These are phyloP conservation scores for Diaporthe vaccinii DNA, from an alignment of 2,329 filamentous ascomycete species.

Conservation along the genomic window DNA sequence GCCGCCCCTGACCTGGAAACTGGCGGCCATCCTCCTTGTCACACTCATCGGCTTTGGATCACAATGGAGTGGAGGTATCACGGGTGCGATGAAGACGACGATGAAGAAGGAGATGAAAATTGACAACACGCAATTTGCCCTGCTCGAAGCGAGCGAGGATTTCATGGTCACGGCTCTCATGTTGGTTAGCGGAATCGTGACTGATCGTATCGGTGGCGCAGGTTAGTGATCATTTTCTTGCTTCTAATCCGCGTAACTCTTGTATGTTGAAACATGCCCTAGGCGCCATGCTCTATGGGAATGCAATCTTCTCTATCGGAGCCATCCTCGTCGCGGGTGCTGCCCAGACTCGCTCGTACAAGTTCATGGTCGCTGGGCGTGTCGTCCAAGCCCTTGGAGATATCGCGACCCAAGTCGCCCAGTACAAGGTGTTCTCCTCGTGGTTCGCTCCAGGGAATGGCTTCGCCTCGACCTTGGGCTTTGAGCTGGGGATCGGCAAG, in stretches of 20 bases:
- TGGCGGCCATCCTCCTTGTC: conserved; percentile 60
- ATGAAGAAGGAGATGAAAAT: conserved; percentile 67
- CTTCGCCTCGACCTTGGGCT: conserved; percentile 72
- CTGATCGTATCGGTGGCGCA: conserved; percentile 71
- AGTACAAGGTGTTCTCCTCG: conserved; percentile 75
- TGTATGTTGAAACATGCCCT: conserved; percentile 9
- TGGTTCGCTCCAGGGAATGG: conserved; percentile 74
- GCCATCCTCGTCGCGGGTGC: conserved; percentile 72
- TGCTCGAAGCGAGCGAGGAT: conserved; percentile 71
- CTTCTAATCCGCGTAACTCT: not conserved
- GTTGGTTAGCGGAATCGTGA: conserved; percentile 66
- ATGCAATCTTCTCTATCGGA: conserved; percentile 68
- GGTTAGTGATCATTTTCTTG: conserved; percentile 47
- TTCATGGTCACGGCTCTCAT: conserved; percentile 73
- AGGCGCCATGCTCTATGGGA: conserved; percentile 71
- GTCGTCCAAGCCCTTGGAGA: conserved; percentile 71
- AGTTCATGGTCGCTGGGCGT: conserved; percentile 71
- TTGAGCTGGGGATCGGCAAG: conserved; percentile 72
- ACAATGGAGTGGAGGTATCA: conserved; percentile 72
- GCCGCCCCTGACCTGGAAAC: conserved; percentile 6
- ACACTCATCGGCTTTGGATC: conserved; percentile 71
- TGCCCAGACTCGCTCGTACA: conserved; percentile 67
- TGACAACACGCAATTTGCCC: conserved; percentile 70
- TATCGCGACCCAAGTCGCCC: conserved; percentile 73
- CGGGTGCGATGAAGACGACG: conserved; percentile 71